A percentile compares a stretch with the other conserved stretches of the same genome.
phyloP scores from a whole-genome alignment of 179 eudicot genomes.

The Sideroxylon spinosum region DNA sequence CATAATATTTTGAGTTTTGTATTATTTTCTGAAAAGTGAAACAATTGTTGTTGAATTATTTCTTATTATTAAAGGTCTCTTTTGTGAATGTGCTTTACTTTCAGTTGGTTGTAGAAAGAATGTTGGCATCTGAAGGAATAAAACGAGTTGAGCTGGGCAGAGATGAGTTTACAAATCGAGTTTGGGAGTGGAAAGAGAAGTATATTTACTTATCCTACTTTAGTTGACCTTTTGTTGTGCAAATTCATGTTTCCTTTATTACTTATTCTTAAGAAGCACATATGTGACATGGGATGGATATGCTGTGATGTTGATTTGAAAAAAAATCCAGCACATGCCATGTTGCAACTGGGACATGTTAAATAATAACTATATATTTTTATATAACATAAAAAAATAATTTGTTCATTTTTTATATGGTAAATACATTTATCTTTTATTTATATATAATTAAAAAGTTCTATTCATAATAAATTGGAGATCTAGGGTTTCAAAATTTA shows the following conservation, averaged over 20 bases:
- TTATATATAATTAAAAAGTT: too few species aligned
- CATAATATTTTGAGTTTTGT: neutral
- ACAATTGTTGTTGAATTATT: neutral
- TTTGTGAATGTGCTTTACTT: conserved; percentile 21
- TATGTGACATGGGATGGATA: too few species aligned
- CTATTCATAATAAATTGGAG: too few species aligned
- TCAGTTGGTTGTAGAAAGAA: conserved; percentile 96
- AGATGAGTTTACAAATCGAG: conserved; percentile 78
- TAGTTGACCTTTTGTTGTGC: neutral
- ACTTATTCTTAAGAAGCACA: neutral
- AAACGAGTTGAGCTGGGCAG: conserved; percentile 82
- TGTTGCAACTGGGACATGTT: too few species aligned
- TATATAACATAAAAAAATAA: too few species aligned
- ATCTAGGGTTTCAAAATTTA: too few species aligned
- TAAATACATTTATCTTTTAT: too few species aligned
- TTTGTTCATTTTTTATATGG: too few species aligned
- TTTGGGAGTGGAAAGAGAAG: conserved; percentile 99
- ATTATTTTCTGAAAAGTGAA: neutral
- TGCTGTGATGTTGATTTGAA: too few species aligned
- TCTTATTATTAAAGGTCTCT: neutral
- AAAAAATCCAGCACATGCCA: too few species aligned
- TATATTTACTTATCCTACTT: conserved; percentile 32
- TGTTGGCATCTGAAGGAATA: conserved; percentile 91
- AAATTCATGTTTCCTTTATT: neutral
- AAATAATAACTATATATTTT: too few species aligned